A percentile compares a stretch with the other conserved stretches of the same genome.
Conservation (phyloP, 441 rosid genomes). For the Eutrema salsugineum region DNA sequence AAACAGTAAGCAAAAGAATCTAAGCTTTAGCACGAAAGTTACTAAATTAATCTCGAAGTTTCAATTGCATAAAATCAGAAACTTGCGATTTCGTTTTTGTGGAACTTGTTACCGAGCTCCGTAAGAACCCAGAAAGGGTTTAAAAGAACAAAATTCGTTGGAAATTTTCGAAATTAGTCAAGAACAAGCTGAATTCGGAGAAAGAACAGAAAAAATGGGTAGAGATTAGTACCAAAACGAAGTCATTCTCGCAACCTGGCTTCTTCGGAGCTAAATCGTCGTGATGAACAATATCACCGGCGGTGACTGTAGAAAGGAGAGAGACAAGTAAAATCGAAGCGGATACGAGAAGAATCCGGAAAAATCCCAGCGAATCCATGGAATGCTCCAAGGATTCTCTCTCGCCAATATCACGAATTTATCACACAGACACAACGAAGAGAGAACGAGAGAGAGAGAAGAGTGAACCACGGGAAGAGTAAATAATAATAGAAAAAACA, state of each 20-base stretch:
- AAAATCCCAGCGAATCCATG: slow-evolving; percentile 58
- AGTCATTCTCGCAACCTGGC: slow-evolving; percentile 97
- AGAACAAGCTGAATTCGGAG: slow-evolving; percentile 27
- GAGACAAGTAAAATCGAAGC: slow-evolving; percentile 48
- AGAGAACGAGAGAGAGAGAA: slow-evolving; percentile 7
- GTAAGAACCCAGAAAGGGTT: neutral
- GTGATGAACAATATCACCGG: slow-evolving; percentile 92
- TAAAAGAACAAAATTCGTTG: neutral
- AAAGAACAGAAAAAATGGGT: slow-evolving; percentile 24
- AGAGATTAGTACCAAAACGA: slow-evolving; percentile 66
- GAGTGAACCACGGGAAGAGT: slow-evolving; percentile 8
- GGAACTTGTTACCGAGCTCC: neutral
- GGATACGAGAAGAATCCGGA: slow-evolving; percentile 28
- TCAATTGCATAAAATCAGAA: neutral
- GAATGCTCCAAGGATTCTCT: slow-evolving; percentile 31
- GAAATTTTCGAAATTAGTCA: slow-evolving; percentile 19
- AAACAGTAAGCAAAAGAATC: neutral
- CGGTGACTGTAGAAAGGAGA: slow-evolving; percentile 45
- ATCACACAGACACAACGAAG: slow-evolving; percentile 12
- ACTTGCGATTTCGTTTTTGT: neutral
- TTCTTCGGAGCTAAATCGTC: slow-evolving; percentile 91
- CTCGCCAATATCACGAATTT: slow-evolving; percentile 35
- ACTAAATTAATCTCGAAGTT: neutral
- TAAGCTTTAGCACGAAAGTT: neutral
- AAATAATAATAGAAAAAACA: neutral